These are phyloP conservation scores for Neopestalotiopsis sp. DNA, from an alignment of 2,329 filamentous ascomycete genomes.

Conservation along the genomic window DNA sequence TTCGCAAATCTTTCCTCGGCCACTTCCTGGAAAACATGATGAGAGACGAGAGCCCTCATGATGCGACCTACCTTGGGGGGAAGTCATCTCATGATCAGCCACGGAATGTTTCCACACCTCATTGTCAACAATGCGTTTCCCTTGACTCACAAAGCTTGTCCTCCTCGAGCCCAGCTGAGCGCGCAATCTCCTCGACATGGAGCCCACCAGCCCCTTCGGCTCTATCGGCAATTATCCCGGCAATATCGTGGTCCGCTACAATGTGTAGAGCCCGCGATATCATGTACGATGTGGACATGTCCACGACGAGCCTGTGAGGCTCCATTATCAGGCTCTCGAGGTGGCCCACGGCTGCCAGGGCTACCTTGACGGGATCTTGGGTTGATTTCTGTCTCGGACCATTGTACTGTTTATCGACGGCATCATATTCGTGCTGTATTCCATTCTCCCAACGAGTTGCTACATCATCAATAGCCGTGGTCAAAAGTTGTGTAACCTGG, in stretches of 20 bases:
- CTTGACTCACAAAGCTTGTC: constrained; percentile 1
- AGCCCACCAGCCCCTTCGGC: constrained; percentile 23
- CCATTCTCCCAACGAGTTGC: background rate
- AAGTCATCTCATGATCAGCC: constrained; percentile 8
- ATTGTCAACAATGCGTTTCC: background rate
- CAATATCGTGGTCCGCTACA: constrained; percentile 26
- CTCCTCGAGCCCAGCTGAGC: constrained; percentile 4
- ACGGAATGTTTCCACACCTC: constrained; percentile 9
- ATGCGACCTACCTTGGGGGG: constrained; percentile 20
- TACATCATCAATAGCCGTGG: background rate
- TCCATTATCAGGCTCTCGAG: constrained; percentile 28
- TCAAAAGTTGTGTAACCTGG: background rate
- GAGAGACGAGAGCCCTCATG: constrained; percentile 24
- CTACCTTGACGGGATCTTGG: background rate
- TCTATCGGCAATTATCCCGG: constrained; percentile 19
- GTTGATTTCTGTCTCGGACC: background rate
- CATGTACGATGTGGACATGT: constrained; percentile 26
- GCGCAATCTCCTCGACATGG: constrained; percentile 23
- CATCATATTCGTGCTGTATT: background rate
- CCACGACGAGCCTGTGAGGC: constrained; percentile 26
- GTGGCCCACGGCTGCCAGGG: constrained; percentile 24
- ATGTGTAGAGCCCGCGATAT: constrained; percentile 28
- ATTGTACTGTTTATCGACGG: background rate
- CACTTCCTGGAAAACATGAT: constrained; percentile 29
- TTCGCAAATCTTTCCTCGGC: constrained; percentile 26